These are phyloP conservation scores for Pythium myriotylum DNA, from an alignment of 352 stramenopile genomes.

Conservation along the genomic window DNA sequence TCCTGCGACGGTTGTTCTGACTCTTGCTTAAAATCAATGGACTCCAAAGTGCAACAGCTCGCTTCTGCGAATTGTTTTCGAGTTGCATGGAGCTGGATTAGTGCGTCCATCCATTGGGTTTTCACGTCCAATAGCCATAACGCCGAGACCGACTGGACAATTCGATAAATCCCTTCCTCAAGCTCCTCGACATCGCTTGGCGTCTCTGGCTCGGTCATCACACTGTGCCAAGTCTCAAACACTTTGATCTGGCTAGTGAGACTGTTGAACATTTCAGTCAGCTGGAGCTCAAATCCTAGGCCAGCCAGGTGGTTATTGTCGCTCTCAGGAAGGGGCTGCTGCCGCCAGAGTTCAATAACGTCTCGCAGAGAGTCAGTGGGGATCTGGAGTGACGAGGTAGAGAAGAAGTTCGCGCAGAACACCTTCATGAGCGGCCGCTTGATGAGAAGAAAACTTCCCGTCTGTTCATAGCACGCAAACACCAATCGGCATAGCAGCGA, in stretches of 20 bases:
- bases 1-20: not conserved
- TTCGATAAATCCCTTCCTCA: slow-evolving; percentile 57
- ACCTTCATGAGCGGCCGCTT: slow-evolving; percentile 52
- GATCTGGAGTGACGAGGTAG: slow-evolving; percentile 24
- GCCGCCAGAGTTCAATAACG: slow-evolving; percentile 57
- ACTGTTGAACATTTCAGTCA: slow-evolving; percentile 49
- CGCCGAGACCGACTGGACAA: slow-evolving; percentile 56
- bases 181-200: slow-evolving; percentile 53
- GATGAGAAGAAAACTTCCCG: slow-evolving; percentile 60
- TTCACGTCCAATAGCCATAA: slow-evolving; percentile 67
- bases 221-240: slow-evolving; percentile 56
- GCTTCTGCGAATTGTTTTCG: slow-evolving; percentile 56
- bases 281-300: slow-evolving; percentile 45
- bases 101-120: slow-evolving; percentile 55
- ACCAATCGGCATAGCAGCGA: slow-evolving; percentile 54
- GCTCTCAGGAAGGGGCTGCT: slow-evolving; percentile 27
- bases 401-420: slow-evolving; percentile 51
- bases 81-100: slow-evolving; percentile 53
- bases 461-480: slow-evolving; percentile 59
- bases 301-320: slow-evolving; percentile 2
- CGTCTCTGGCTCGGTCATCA: slow-evolving; percentile 28
- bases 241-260: slow-evolving; percentile 58
- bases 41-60: slow-evolving; percentile 54
- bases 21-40: slow-evolving; percentile 40
- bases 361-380: slow-evolving; percentile 41